Evolutionary conservation across 1,284 basidiomycete species (phyloP), one percentile per base, ranked within the genome.

Genomic region (Cutaneotrichosporon dermatis): DNA sequence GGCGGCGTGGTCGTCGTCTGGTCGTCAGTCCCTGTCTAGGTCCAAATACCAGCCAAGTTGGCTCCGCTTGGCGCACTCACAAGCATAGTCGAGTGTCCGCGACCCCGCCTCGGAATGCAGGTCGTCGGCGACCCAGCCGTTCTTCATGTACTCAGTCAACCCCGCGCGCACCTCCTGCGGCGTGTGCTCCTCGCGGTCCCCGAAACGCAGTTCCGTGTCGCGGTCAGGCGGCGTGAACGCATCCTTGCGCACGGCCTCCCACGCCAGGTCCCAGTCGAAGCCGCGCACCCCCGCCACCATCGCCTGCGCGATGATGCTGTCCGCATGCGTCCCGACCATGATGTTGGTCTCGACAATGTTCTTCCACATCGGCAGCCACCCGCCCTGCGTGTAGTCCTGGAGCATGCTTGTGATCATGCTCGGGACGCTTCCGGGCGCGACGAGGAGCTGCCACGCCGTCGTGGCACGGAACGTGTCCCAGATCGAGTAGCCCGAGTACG

Each of bases 321-420:
- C 89, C 3, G 88, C 86, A 65, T 92, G 88, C 0, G 88, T 90
- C 4, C 82, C 86, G 12, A 90, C 83, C 87, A 79, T 78, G 61
- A 79, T 75, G 67, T 78, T 77, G 13, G 76, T 77, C 66, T 76
- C 89, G 61, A 88, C 84, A 13, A 91, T 83, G 65, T 91, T 92
- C 77, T 90, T 90, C 89, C 90, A 92, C 89, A 92, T 91, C 0
- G 90, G 90, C 49, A 92, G 76, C 87, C 88, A 89, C 4, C 90
- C 90, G 34, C 88, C 85, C 83, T 90, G 65, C 54, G 66, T 57
- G 68, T 86, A 92, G 73, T 91, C 89, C 59, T 88, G 85, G 11
- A 92, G 77, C 87, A 92, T 90, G 64, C 86, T 88, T 40, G 81
- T 83, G 3, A 92, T 81, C 86, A 91, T 89, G 0, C 82, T 86